Base-by-base conservation (phyloP, 306 rosid genomes). In the Sesbania bispinosa region DNA sequence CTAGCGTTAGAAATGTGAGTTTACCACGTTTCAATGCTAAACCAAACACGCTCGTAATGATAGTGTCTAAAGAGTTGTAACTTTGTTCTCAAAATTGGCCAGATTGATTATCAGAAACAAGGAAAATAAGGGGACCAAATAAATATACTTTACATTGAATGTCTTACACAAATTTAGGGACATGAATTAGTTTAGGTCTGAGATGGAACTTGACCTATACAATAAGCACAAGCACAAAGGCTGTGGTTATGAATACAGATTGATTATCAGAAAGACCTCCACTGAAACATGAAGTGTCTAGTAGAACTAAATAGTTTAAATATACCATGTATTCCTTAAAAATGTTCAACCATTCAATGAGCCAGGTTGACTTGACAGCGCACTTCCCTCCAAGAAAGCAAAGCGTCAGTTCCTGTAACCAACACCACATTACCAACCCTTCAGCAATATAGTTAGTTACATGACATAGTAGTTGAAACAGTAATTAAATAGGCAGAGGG, bases 371-470 rank as follows among this genome's bases (percentile, higher is more conserved):
- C 41, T 45, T 20, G 73, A 24, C 50, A 63, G 55, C 51, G 62
- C 10, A 63, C 10, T 10, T 62, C 14, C 76, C 57, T 75, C 72
- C 11, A 10, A 54, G 23, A 63, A 76, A 63, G 62, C n/a, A 62
- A 24, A 21, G 20, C 36, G 9, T 26, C 35, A 26, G 45, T 69
- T 64, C 81, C 78, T 46, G 78, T 16, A 63, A 55, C 45, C 78
- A 76, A 65, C 53, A 48, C 54, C 43, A 71, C 78, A 76, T 58
- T 45, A 48, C 54, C 43, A 71, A 26, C 76, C 39, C 52, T 42
- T 66, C 33, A 62, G 69, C 51, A 52, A 32, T 15, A 41, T 32
- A 18, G 42, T 74, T 38, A 26, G 29, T 9, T 60, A 42, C 36
- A 18, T 41, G 19, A 18, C 51, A 47, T 32, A 24, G 52, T 23